Base-by-base conservation (phyloP, 257 asterid species). In the Solanum rostratum region DNA sequence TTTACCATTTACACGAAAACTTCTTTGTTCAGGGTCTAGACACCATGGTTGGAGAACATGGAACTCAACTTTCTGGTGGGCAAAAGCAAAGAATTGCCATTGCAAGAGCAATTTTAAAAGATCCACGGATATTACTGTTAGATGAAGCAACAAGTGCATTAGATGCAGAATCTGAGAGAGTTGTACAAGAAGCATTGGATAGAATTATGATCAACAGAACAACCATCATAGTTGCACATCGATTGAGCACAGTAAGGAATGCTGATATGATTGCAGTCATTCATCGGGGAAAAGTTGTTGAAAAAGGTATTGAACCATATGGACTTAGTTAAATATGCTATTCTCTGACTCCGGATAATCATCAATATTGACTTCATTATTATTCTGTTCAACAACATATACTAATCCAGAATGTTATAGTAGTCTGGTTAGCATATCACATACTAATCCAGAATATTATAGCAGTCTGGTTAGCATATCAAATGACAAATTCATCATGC, bases 131-230 rank as follows among this genome's bases (percentile, higher is more conserved):
- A 80, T 86, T 94, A 73, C 98, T 94, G 80, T 88, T 94, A 10
- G 98, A 94, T 71, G 97, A 94, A 89, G 98, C 98, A 59, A 94
- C 98, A 14, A 94, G 98, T 85, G 98, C 98, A 0, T 89, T 94
- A 7, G 98, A 94, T 88, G 98, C 98, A 79, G 97, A 92, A 88
- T 94, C 98, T 5, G 98, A 94, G 89, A 90, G 95, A 85, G 84
- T 94, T 6, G 98, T 94, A 45, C 98, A 94, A 50, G 97, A 93
- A 89, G 98, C 98, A 7, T 89, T 94, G 18, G 98, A 94, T 84
- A 91, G 97, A 83, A 92, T 94, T 80, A 94, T 94, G 98, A 88
- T 91, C 62, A 93, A 94, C 87, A 88, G 98, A 84, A 94, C 95
- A 78, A 94, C 98, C 2, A 89, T 94, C 86, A 87, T 94, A 6